Conservation (phyloP, 2,329 filamentous ascomycete species). For the Colletotrichum chrysophilum region DNA sequence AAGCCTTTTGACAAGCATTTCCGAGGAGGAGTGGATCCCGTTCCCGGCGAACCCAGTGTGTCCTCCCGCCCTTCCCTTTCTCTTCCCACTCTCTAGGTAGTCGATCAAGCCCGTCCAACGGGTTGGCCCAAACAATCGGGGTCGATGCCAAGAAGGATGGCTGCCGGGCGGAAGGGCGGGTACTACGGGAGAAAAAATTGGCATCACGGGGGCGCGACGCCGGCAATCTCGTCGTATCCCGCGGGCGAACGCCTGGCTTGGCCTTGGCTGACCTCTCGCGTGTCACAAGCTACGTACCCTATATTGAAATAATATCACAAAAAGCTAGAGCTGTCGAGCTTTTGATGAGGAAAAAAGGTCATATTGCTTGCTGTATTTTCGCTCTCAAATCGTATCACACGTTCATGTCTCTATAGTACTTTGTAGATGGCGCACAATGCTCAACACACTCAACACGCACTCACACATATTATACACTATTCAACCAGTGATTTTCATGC, state of each 20-base stretch:
- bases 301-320: neutral
- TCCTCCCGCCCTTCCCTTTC: neutral
- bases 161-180: neutral
- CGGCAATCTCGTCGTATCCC: neutral
- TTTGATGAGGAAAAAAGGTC: neutral
- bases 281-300: neutral
- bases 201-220: neutral
- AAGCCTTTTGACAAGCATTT: constrained; percentile 18
- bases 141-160: constrained; percentile 9
- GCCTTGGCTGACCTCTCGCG: neutral
- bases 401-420: constrained; percentile 15
- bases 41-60: neutral
- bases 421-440: constrained; percentile 19
- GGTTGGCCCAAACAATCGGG: neutral
- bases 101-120: neutral
- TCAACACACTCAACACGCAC: neutral
- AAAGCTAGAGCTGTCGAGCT: neutral
- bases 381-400: constrained; percentile 14
- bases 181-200: neutral
- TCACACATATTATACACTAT: constrained; percentile 17
- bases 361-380: constrained; percentile 11
- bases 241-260: neutral
- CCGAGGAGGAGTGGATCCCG: neutral
- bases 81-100: neutral
- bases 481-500: neutral